Percentiles rank a stretch among this genome's conserved stretches.
Conservation (phyloP, 768 basidiomycete species). For the Lactarius sp. region DNA sequence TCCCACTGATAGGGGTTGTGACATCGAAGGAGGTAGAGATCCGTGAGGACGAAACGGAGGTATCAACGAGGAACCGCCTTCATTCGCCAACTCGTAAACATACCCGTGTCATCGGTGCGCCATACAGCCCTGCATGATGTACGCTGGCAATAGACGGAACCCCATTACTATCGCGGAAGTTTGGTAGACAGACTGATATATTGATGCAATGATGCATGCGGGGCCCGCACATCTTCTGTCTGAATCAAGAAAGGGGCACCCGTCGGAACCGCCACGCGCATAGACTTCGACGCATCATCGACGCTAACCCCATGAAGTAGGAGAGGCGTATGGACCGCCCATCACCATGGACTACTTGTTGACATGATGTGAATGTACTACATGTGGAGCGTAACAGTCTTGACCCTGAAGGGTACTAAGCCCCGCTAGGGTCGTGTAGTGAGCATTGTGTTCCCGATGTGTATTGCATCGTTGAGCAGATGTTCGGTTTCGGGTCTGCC, state of each 20-base stretch:
- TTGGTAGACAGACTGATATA: not conserved
- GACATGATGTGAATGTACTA: not conserved
- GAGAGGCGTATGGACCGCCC: not conserved
- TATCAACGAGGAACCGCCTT: not conserved
- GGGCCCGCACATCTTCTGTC: conserved; percentile 1
- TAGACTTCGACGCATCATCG: conserved; percentile 10
- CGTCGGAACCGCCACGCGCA: not conserved
- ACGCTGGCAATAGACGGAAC: not conserved
- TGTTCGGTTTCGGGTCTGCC: not conserved
- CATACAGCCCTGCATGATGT: conserved; percentile 2
- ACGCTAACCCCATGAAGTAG: conserved; percentile 11
- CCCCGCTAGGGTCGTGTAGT: not conserved
- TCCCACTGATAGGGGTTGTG: conserved; percentile 15
- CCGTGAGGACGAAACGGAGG: conserved; percentile 7
- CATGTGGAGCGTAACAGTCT: not conserved
- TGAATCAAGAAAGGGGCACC: not conserved
- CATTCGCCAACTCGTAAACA: conserved; percentile 9
- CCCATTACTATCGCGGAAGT: not conserved
- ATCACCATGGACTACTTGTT: conserved; percentile 1
- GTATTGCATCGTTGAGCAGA: not conserved
- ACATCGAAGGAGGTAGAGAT: not conserved
- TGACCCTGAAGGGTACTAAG: not conserved
- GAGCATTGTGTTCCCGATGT: not conserved
- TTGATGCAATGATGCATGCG: conserved; percentile 1
- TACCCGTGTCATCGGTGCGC: conserved; percentile 6